Evolutionary conservation across 2,329 filamentous ascomycete genomes (phyloP).

Genomic region (Arthrobotrys iridis): DNA sequence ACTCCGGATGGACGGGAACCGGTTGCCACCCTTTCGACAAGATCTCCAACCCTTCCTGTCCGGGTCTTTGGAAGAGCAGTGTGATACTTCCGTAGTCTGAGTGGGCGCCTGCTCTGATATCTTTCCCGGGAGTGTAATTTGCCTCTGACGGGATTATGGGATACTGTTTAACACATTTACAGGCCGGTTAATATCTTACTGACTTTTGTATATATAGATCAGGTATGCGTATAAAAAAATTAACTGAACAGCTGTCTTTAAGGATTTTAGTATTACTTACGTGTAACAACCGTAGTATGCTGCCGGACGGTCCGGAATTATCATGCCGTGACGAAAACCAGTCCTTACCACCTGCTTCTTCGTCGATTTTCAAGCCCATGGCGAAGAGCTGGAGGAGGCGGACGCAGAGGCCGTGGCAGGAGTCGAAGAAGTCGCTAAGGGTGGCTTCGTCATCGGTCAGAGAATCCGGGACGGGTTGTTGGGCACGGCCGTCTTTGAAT

Average conservation of each 20-base stretch:
- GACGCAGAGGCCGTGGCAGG: slow-evolving; percentile 77
- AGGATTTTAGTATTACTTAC: slow-evolving; percentile 61
- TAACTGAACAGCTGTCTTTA: too few species aligned
- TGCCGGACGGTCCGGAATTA: slow-evolving; percentile 66
- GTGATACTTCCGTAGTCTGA: slow-evolving; percentile 63
- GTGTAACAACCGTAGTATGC: slow-evolving; percentile 77
- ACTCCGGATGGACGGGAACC: slow-evolving; percentile 73
- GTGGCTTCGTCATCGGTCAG: slow-evolving; percentile 70
- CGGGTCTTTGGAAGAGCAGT: slow-evolving; percentile 82
- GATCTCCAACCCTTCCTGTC: slow-evolving; percentile 88
- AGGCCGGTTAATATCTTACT: not conserved
- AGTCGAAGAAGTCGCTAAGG: slow-evolving; percentile 73
- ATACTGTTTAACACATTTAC: slow-evolving; percentile 58
- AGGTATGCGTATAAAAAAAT: too few species aligned
- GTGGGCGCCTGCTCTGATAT: slow-evolving; percentile 89
- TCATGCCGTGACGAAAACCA: slow-evolving; percentile 74
- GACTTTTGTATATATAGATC: not conserved
- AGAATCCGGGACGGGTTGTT: slow-evolving; percentile 78
- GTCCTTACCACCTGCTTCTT: slow-evolving; percentile 60
- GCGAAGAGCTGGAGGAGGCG: slow-evolving; percentile 80
- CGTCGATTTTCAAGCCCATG: slow-evolving; percentile 72
- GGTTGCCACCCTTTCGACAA: slow-evolving; percentile 69
- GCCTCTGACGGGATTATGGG: slow-evolving; percentile 63
- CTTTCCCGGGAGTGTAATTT: slow-evolving; percentile 66
- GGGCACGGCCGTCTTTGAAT: slow-evolving; percentile 74